A percentile compares a stretch with the other conserved stretches of the same genome.
Evolutionary conservation across 2,329 filamentous ascomycete genomes (phyloP).

Genomic region (Helotiales sp.): DNA sequence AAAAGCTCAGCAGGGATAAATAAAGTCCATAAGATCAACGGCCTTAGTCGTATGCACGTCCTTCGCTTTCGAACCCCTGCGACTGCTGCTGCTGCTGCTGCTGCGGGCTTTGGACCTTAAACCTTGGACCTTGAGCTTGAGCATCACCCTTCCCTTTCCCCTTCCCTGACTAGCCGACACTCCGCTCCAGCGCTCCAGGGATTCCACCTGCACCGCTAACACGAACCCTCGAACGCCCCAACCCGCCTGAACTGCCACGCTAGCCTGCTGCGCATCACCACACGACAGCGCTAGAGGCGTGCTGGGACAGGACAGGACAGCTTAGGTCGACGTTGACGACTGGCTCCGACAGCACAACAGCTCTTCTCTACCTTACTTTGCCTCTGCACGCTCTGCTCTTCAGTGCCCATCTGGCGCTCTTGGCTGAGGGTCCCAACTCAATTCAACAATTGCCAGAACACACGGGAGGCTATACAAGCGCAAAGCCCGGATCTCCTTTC

Average conservation of each 20-base stretch:
- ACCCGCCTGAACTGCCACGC: neutral
- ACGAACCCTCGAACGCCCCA: neutral
- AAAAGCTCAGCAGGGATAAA: slow-evolving; percentile 25
- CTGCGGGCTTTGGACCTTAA: too few relatives aligned
- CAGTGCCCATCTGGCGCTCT: too few relatives aligned
- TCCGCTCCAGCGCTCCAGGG: neutral
- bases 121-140: too few relatives aligned
- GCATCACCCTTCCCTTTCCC: neutral
- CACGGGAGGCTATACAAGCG: neutral
- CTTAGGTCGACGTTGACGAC: too few relatives aligned
- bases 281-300: neutral
- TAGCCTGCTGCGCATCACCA: neutral
- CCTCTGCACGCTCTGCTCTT: too few relatives aligned
- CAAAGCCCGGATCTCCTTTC: neutral
- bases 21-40: slow-evolving; percentile 23
- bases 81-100: too few relatives aligned
- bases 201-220: neutral
- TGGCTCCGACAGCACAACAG: too few relatives aligned
- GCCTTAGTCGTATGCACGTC: slow-evolving; percentile 10
- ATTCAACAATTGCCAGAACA: neutral
- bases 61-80: neutral
- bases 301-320: too few relatives aligned
- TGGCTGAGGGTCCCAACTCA: too few relatives aligned
- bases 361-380: too few relatives aligned
- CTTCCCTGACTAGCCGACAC: slow-evolving; percentile 12